Conservation (phyloP, 2,329 filamentous ascomycete genomes). For the Cadophora sp. region DNA sequence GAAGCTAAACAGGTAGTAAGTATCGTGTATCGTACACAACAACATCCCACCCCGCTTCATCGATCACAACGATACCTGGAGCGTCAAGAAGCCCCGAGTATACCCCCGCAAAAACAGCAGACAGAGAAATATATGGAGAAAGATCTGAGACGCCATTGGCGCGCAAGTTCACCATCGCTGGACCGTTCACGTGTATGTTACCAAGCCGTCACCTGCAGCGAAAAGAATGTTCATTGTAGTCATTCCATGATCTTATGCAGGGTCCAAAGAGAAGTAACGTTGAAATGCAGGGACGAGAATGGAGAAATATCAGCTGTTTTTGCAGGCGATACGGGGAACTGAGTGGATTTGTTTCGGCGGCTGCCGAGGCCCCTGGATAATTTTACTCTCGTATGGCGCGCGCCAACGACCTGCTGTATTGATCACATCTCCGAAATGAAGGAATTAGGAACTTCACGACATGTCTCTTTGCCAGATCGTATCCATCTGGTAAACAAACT, state of each 20-base stretch:
- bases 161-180: slow-evolving; percentile 3
- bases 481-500: not conserved
- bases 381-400: not conserved
- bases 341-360: not conserved
- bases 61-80: not conserved
- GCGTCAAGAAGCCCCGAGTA: not conserved
- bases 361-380: not conserved
- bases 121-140: not conserved
- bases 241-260: slow-evolving; percentile 11
- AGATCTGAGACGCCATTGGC: not conserved
- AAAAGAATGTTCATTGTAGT: not conserved
- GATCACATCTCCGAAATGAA: not conserved
- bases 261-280: not conserved
- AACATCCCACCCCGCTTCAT: not conserved
- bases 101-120: not conserved
- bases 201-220: not conserved
- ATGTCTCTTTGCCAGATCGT: not conserved
- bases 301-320: not conserved
- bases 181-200: not conserved
- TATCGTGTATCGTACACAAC: not conserved
- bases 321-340: not conserved
- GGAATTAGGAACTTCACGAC: not conserved
- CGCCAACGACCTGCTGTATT: not conserved
- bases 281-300: not conserved
- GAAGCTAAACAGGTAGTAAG: not conserved